Percentiles rank a stretch among this genome's conserved stretches.
Conservation (phyloP, 768 basidiomycete species). For the Lanmaoa pseudosensibilis region DNA sequence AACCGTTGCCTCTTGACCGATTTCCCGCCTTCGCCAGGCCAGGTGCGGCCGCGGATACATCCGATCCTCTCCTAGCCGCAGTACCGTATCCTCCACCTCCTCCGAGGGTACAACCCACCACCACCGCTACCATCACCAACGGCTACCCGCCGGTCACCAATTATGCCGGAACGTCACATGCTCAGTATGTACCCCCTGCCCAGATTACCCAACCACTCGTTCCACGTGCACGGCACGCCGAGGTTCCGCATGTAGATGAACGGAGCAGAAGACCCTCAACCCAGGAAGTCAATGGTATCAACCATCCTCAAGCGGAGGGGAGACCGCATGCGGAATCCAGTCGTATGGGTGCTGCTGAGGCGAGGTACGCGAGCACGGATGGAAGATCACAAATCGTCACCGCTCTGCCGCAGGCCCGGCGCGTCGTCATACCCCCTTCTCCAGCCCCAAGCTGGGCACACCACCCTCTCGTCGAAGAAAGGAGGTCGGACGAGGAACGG, state of each 20-base stretch:
- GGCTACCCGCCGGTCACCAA: constrained; percentile 13
- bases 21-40: constrained; percentile 43
- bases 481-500: constrained; percentile 32
- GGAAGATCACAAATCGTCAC: constrained; percentile 34
- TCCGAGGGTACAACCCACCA: constrained; percentile 17
- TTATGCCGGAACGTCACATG: constrained; percentile 13
- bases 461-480: constrained; percentile 30
- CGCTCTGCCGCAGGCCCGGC: constrained; percentile 33
- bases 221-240: constrained; percentile 24
- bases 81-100: constrained; percentile 32
- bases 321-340: constrained; percentile 10
- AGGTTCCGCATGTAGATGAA: constrained; percentile 24
- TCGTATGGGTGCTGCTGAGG: constrained; percentile 7
- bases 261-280: constrained; percentile 15
- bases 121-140: constrained; percentile 6
- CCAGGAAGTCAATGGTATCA: constrained; percentile 16
- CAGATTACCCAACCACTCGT: constrained; percentile 16
- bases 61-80: constrained; percentile 21
- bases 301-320: constrained; percentile 17
- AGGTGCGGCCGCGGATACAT: constrained; percentile 20
- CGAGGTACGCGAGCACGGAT: constrained; percentile 8
- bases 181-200: constrained; percentile 14
- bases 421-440: constrained; percentile 29
- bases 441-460: constrained; percentile 33
- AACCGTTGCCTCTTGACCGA: constrained; percentile 47